Evolutionary conservation across 202 grass and related monocot species (phyloP), one percentile per base, ranked within the genome.

Genomic region (Elaeis oleifera): DNA sequence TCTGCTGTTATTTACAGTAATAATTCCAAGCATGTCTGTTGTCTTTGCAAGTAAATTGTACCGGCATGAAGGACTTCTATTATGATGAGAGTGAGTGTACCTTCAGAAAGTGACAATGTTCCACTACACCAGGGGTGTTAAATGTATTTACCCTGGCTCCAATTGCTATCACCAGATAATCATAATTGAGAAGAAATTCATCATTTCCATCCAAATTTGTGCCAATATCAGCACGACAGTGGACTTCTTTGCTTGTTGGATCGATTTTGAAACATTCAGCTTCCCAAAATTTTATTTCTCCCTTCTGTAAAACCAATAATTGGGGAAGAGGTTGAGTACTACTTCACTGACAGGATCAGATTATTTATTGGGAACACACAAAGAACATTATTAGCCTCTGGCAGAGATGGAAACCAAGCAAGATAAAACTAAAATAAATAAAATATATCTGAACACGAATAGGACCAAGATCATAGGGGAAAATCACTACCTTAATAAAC

Each of bases 181-280:
- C 92, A 75, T 89, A 97, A 56, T 91, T 71, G 28, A 97, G 61
- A 61, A 79, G 57, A 77, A 97, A 97, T 72, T 97, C 92, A 25
- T 84, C 92, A 27, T 81, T 91, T 24, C 92, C 92, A 56, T 90
- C 83, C 55, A 85, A 72, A 73, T 83, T 97, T 16, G 92, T 91
- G 16, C 84, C 92, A 7, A 84, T 54, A 56, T 81, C 61, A 56
- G 84, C 81, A 20, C 79, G 63, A 3, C 92, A 92, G 67, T 89
- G 64, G 11, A 91, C 50, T 65, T 51, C 82, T 64, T 91, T 91
- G 55, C 64, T 81, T 5, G 25, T 56, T 60, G 88, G 51, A 58
- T 97, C 88, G 20, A 97, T 91, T 58, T 97, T 91, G 68, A 97
- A 92, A 68, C 88, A 97, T 64, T 97, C 92, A 18, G 84, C 92